A percentile compares a stretch with the other conserved stretches of the same genome.
Evolutionary conservation across 352 stramenopile genomes (phyloP).

Genomic region (Globisporangium mamillatum): DNA sequence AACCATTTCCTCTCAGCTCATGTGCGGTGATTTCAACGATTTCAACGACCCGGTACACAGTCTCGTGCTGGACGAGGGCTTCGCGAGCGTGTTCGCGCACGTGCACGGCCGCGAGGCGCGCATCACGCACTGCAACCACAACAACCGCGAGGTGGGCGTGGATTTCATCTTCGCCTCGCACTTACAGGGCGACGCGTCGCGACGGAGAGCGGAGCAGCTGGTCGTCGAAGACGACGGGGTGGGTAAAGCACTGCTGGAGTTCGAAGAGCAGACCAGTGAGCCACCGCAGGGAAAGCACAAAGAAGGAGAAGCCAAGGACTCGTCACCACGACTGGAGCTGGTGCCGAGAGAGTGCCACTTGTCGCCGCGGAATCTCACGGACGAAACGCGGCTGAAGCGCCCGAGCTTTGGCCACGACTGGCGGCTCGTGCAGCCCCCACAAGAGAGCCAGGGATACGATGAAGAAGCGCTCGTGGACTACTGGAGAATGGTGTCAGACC

Average conservation of each 20-base stretch:
- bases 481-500: conserved; percentile 81
- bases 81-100: conserved; percentile 69
- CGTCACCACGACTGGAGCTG: conserved; percentile 40
- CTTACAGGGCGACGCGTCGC: conserved; percentile 22
- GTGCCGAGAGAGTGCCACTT: conserved; percentile 56
- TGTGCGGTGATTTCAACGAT: conserved; percentile 88
- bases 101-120: conserved; percentile 74
- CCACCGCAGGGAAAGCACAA: not conserved
- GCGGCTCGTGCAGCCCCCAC: conserved; percentile 36
- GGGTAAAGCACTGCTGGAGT: not conserved
- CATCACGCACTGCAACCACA: conserved; percentile 89
- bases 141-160: conserved; percentile 84
- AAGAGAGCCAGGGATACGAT: conserved; percentile 42
- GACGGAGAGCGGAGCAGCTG: conserved; percentile 5
- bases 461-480: conserved; percentile 76
- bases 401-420: conserved; percentile 77
- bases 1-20: conserved; percentile 26
- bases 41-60: conserved; percentile 81
- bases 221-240: not conserved
- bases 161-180: conserved; percentile 84
- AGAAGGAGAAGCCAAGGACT: not conserved
- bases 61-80: conserved; percentile 69
- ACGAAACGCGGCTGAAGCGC: conserved; percentile 68
- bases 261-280: not conserved
- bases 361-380: conserved; percentile 56